Percentiles rank a stretch among this genome's conserved stretches.
Evolutionary conservation across 1,284 basidiomycete genomes (phyloP).

Genomic region (Ustilago lituana): DNA sequence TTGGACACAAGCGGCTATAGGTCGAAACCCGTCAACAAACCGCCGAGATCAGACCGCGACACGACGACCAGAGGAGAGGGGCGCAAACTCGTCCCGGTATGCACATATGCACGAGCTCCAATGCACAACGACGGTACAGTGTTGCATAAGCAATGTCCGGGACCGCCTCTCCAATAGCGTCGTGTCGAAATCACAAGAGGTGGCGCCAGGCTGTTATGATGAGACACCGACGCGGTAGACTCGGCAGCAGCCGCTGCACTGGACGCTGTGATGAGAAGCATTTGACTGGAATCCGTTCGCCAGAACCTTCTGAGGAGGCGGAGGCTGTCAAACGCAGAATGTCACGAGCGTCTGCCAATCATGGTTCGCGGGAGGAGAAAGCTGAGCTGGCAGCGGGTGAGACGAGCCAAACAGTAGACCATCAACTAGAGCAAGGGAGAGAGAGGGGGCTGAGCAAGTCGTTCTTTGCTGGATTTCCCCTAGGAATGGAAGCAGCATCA

Average conservation of each 20-base stretch:
- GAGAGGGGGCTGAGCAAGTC: no score
- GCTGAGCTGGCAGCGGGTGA: background rate
- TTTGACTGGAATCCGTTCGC: no score
- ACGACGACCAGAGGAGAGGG: no score
- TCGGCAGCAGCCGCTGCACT: no score
- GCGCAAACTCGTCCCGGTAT: background rate
- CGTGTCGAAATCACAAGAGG: background rate
- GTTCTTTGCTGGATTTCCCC: no score
- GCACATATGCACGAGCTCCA: constrained; percentile 6
- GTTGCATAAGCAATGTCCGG: constrained; percentile 3
- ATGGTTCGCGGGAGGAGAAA: background rate
- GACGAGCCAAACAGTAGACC: background rate
- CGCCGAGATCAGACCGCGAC: no score
- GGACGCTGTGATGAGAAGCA: no score
- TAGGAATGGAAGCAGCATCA: constrained; percentile 27
- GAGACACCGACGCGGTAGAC: no score
- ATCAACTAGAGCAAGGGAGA: no score
- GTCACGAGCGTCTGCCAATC: constrained; percentile 8
- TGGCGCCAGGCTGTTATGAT: no score
- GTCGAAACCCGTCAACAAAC: no score
- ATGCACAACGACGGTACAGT: constrained; percentile 11
- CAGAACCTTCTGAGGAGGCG: constrained; percentile 12
- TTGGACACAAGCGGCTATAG: no score
- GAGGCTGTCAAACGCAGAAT: constrained; percentile 11
- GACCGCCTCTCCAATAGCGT: background rate